Conservation (phyloP, 2,329 filamentous ascomycete genomes). For the Zymoseptoria passerinii region DNA sequence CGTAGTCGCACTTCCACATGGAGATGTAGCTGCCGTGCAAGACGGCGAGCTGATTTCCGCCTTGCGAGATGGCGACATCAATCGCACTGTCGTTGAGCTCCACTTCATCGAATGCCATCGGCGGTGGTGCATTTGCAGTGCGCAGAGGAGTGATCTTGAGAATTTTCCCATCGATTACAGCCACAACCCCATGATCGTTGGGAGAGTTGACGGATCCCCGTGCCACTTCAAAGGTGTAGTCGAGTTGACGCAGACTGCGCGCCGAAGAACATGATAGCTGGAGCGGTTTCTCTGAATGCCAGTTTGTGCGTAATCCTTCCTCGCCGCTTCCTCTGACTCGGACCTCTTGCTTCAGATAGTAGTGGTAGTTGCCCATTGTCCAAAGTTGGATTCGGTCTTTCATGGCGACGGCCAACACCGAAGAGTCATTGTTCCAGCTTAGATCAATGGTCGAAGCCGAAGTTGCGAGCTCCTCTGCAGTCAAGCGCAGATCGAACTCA, state of each 20-base stretch:
- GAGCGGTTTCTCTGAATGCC: conserved; percentile 82
- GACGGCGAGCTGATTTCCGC: conserved; percentile 60
- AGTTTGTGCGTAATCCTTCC: conserved; percentile 33
- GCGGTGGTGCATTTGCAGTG: conserved; percentile 78
- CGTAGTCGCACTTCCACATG: conserved; percentile 61
- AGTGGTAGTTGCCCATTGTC: conserved; percentile 97
- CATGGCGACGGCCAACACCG: conserved; percentile 74
- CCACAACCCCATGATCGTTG: conserved; percentile 45
- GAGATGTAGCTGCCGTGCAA: conserved; percentile 60
- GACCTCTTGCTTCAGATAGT: conserved; percentile 92
- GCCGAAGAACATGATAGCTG: conserved; percentile 43
- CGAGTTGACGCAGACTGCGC: conserved; percentile 33
- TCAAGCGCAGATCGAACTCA: conserved; percentile 71
- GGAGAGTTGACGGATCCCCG: conserved; percentile 62
- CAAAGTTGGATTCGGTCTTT: conserved; percentile 75
- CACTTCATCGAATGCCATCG: conserved; percentile 79
- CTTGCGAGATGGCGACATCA: conserved; percentile 65
- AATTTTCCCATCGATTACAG: conserved; percentile 72
- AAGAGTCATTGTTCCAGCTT: conserved; percentile 87
- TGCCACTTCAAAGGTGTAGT: conserved; percentile 61
- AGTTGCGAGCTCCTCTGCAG: conserved; percentile 48
- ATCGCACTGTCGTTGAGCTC: conserved; percentile 53
- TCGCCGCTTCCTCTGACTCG: conserved; percentile 13
- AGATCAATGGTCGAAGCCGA: conserved; percentile 55
- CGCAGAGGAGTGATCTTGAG: conserved; percentile 81